phyloP scores from a whole-genome alignment of 2,329 filamentous ascomycete species.

The Penicillium rolfsii region DNA sequence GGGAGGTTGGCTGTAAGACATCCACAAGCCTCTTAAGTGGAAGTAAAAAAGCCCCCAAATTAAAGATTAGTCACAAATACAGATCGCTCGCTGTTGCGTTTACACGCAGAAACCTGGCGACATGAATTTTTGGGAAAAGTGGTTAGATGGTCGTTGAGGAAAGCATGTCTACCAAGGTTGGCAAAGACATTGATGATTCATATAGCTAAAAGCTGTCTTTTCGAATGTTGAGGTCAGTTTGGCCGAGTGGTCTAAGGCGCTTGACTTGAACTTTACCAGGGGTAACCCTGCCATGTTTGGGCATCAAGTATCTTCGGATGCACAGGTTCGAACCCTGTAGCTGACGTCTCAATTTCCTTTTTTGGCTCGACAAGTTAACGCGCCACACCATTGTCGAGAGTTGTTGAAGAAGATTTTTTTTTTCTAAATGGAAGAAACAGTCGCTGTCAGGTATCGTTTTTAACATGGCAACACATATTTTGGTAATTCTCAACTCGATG shows the following conservation, averaged over 20 bases:
- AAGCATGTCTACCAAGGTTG: not conserved
- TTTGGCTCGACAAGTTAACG: not conserved
- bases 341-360: constrained; percentile 4
- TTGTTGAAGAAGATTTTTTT: too few species aligned
- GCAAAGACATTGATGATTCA: not conserved
- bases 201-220: not conserved
- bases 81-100: not conserved
- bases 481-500: too few species aligned
- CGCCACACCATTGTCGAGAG: too few species aligned
- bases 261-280: constrained; percentile 1
- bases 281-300: constrained; percentile 4
- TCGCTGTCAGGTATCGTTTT: too few species aligned
- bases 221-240: constrained; percentile 2
- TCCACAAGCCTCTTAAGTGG: not conserved
- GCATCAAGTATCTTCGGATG: constrained; percentile 11
- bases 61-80: not conserved
- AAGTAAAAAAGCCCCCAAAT: not conserved
- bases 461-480: too few species aligned
- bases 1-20: not conserved
- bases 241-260: constrained; percentile 11
- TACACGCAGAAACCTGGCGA: not conserved
- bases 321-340: constrained; percentile 11
- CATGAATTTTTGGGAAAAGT: not conserved
- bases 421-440: too few species aligned
- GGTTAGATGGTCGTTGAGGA: not conserved